These are phyloP conservation scores for Boletus tomentosulus DNA, from an alignment of 768 basidiomycete genomes.

Conservation along the genomic window DNA sequence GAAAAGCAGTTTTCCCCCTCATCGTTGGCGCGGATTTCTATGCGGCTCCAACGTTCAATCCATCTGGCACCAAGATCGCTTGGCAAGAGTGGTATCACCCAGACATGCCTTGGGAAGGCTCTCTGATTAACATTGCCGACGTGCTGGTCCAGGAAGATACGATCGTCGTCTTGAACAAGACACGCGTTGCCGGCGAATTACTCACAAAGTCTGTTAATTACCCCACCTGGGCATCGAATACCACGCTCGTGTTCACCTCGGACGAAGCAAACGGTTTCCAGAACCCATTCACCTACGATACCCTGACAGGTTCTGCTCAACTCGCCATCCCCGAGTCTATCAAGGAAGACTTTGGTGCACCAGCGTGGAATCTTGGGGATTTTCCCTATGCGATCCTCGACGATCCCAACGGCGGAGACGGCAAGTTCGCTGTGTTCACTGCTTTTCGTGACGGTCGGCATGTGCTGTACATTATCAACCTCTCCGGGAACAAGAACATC, in stretches of 20 bases:
- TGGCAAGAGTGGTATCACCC: slow-evolving; percentile 72
- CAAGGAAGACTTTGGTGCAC: slow-evolving; percentile 51
- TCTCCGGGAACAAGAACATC: slow-evolving; percentile 21
- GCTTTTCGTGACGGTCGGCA: slow-evolving; percentile 33
- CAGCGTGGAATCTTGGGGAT: slow-evolving; percentile 52
- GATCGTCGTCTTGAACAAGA: slow-evolving; percentile 35
- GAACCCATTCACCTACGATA: slow-evolving; percentile 59
- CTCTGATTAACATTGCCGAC: slow-evolving; percentile 51
- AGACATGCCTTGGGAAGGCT: slow-evolving; percentile 71
- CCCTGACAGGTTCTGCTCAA: slow-evolving; percentile 25
- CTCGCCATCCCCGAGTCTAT: slow-evolving; percentile 38
- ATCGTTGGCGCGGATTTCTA: slow-evolving; percentile 70
- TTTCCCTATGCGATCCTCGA: slow-evolving; percentile 47
- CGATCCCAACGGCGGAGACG: slow-evolving; percentile 17
- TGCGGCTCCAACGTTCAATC: slow-evolving; percentile 52
- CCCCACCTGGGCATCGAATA: slow-evolving; percentile 56
- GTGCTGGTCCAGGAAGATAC: slow-evolving; percentile 30
- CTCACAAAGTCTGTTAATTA: slow-evolving; percentile 51
- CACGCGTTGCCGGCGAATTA: slow-evolving; percentile 48
- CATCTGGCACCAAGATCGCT: slow-evolving; percentile 51
- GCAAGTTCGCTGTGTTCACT: slow-evolving; percentile 25
- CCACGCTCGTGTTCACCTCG: slow-evolving; percentile 56
- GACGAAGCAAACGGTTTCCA: slow-evolving; percentile 59
- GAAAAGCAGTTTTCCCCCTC: slow-evolving; percentile 43
- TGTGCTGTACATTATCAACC: slow-evolving; percentile 32